These are phyloP conservation scores for Arabidopsis lyrata DNA, from an alignment of 441 rosid species.

Conservation along the genomic window DNA sequence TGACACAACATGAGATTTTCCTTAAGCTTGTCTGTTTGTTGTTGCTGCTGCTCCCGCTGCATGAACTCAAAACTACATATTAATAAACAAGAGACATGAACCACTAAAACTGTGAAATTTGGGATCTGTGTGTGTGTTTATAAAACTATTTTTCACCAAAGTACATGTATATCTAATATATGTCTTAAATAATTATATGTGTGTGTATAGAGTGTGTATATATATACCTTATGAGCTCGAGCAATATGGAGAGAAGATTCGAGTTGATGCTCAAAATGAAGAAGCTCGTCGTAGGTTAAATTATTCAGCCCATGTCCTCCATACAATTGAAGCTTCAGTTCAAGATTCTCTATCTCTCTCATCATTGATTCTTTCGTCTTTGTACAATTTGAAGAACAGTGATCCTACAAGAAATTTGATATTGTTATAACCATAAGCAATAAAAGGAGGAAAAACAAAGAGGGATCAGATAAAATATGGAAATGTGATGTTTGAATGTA, in stretches of 20 bases:
- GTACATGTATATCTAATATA: not conserved
- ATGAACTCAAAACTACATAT: constrained; percentile 31
- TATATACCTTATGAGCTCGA: constrained; percentile 34
- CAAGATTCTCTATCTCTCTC: constrained; percentile 34
- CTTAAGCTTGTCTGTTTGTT: constrained; percentile 12
- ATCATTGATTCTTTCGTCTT: constrained; percentile 21
- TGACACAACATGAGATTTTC: constrained; percentile 13
- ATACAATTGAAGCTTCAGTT: constrained; percentile 24
- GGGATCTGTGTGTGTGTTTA: not conserved
- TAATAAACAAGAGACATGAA: constrained; percentile 10
- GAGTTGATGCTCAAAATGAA: constrained; percentile 34
- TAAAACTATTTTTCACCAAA: not conserved
- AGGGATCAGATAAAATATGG: not conserved
- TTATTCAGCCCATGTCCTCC: constrained; percentile 21
- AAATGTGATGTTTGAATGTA: not conserved
- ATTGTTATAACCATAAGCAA: not conserved
- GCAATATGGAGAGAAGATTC: constrained; percentile 28
- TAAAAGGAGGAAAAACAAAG: not conserved
- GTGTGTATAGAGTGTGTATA: not conserved
- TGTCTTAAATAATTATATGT: not conserved
- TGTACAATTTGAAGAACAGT: not conserved
- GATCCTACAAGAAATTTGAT: not conserved
- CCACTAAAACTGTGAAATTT: not conserved
- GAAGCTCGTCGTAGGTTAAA: constrained; percentile 35
- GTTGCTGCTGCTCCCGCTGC: constrained; percentile 36